phyloP scores from a whole-genome alignment of 1,284 basidiomycete genomes.

The Kwoniella shivajii region DNA sequence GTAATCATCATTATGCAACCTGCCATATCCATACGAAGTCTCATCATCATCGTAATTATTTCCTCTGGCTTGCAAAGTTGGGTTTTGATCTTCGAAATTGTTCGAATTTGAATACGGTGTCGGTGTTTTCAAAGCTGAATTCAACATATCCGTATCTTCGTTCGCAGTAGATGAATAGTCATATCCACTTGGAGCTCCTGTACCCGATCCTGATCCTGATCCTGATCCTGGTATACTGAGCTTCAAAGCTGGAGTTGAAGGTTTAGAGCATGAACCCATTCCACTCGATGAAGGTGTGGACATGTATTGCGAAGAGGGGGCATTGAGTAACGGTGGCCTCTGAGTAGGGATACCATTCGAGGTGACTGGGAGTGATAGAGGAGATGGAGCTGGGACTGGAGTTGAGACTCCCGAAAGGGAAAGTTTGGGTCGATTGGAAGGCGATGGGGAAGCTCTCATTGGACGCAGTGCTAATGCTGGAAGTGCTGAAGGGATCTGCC shows the following conservation, averaged over 20 bases:
- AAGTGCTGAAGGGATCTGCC: constrained; percentile 39
- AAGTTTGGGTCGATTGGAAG: constrained; percentile 40
- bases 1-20: constrained; percentile 26
- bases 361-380: constrained; percentile 3
- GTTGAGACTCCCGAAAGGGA: constrained; percentile 27
- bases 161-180: constrained; percentile 17
- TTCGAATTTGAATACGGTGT: constrained; percentile 19
- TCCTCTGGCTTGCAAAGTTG: constrained; percentile 40
- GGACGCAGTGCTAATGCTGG: constrained; percentile 38
- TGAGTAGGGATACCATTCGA: constrained; percentile 28
- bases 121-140: constrained; percentile 26
- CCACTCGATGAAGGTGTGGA: neutral
- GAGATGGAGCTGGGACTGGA: constrained; percentile 18
- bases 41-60: constrained; percentile 35
- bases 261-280: constrained; percentile 9
- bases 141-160: constrained; percentile 27
- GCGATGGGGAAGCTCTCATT: constrained; percentile 15
- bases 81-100: constrained; percentile 39
- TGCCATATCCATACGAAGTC: constrained; percentile 37
- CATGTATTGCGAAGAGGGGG: neutral
- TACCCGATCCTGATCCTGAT: constrained; percentile 14
- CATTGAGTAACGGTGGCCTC: constrained; percentile 20
- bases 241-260: constrained; percentile 35
- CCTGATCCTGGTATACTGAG: constrained; percentile 40
- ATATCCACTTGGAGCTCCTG: constrained; percentile 18